These are phyloP conservation scores for Colletotrichum orchidophilum DNA, from an alignment of 2,329 filamentous ascomycete genomes.

Conservation along the genomic window DNA sequence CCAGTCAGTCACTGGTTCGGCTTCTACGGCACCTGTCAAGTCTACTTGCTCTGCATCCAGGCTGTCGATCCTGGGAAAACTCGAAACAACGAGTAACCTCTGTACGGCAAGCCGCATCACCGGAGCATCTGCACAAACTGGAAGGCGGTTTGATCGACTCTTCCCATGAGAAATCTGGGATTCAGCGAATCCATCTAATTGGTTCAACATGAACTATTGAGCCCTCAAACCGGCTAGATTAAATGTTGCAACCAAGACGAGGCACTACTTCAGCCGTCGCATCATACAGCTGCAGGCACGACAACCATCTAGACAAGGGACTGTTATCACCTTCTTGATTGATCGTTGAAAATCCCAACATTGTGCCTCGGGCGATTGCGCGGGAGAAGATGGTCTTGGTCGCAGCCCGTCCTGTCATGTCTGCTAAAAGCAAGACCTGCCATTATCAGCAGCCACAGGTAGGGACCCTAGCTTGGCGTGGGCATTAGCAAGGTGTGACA, in stretches of 20 bases:
- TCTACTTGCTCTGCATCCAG: background rate
- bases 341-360: background rate
- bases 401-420: background rate
- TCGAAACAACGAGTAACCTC: background rate
- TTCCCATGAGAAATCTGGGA: background rate
- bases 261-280: background rate
- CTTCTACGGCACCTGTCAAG: background rate
- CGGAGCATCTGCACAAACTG: background rate
- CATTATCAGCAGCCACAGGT: background rate
- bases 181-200: background rate
- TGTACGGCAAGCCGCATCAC: background rate
- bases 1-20: background rate
- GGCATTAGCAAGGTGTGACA: background rate
- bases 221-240: background rate
- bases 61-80: background rate
- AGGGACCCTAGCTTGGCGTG: background rate
- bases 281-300: background rate
- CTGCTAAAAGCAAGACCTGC: background rate
- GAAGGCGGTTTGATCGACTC: slow-evolving; percentile 7
- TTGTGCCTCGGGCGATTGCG: background rate
- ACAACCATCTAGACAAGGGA: background rate
- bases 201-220: background rate
- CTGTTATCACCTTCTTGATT: background rate
- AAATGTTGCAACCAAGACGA: background rate
- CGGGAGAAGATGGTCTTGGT: background rate